Evolutionary conservation across 805 yeast species (phyloP).

Genomic region (Yarrowia sp.): DNA sequence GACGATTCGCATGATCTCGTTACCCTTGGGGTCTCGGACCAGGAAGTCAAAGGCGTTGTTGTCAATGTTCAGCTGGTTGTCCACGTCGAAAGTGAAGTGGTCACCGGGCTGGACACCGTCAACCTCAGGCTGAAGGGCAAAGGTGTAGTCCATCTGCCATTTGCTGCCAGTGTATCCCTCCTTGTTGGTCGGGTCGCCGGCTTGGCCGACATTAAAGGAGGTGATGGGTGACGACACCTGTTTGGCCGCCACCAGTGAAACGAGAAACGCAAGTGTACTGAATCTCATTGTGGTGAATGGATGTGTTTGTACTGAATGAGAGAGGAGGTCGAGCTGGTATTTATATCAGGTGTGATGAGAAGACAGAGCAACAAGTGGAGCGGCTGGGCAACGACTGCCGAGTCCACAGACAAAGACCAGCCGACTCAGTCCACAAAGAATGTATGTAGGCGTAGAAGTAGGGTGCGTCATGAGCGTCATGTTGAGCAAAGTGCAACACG

Average conservation of each 20-base stretch:
- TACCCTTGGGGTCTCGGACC: neutral
- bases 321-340: neutral
- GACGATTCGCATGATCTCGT: slow-evolving; percentile 12
- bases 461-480: too few relatives aligned
- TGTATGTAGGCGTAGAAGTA: too few relatives aligned
- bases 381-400: neutral
- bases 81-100: neutral
- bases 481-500: too few relatives aligned
- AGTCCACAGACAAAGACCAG: neutral
- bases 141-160: slow-evolving; percentile 11
- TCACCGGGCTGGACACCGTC: neutral
- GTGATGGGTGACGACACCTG: slow-evolving; percentile 5
- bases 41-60: neutral
- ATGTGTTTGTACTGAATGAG: neutral
- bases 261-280: neutral
- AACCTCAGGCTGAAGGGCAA: neutral
- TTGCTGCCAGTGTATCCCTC: neutral
- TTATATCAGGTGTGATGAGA: neutral
- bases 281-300: neutral
- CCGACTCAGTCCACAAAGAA: too few relatives aligned
- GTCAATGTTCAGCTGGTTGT: neutral
- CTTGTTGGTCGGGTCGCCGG: neutral
- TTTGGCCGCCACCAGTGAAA: slow-evolving; percentile 2
- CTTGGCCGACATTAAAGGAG: neutral
- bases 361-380: neutral